phyloP scores from a whole-genome alignment of 805 yeast species.

The Monosporozyma solicola region DNA sequence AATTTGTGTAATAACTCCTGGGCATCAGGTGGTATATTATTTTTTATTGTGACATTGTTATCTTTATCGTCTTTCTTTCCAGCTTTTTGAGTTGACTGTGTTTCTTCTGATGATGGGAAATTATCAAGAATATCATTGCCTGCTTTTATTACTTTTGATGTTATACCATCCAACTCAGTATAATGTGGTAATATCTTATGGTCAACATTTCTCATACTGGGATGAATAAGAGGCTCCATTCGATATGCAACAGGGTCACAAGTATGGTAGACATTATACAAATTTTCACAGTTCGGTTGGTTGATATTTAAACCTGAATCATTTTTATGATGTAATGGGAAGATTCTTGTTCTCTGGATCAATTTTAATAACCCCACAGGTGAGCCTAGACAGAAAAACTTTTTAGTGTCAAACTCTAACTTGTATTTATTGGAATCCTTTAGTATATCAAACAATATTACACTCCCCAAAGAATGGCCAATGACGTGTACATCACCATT shows the following conservation, averaged over 20 bases:
- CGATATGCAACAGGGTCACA: constrained; percentile 90
- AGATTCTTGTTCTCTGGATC: constrained; percentile 53
- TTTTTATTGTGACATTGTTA: background rate
- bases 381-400: constrained; percentile 76
- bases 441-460: constrained; percentile 70
- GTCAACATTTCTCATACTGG: constrained; percentile 16
- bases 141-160: constrained; percentile 22
- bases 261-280: constrained; percentile 80
- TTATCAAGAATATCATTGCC: constrained; percentile 16
- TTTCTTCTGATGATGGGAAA: constrained; percentile 7
- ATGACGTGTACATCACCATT: constrained; percentile 74
- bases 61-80: background rate
- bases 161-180: constrained; percentile 19
- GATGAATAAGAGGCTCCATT: constrained; percentile 67
- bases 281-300: constrained; percentile 49
- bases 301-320: background rate
- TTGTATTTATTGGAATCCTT: constrained; percentile 37
- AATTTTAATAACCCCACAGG: constrained; percentile 84
- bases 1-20: constrained; percentile 31
- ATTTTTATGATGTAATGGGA: constrained; percentile 26
- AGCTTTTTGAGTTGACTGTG: background rate
- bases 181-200: constrained; percentile 23
- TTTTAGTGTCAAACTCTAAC: constrained; percentile 63
- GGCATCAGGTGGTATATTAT: background rate
- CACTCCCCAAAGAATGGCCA: constrained; percentile 91